Evolutionary conservation across 345 rosid genomes (phyloP).

Genomic region (Firmiana major): DNA sequence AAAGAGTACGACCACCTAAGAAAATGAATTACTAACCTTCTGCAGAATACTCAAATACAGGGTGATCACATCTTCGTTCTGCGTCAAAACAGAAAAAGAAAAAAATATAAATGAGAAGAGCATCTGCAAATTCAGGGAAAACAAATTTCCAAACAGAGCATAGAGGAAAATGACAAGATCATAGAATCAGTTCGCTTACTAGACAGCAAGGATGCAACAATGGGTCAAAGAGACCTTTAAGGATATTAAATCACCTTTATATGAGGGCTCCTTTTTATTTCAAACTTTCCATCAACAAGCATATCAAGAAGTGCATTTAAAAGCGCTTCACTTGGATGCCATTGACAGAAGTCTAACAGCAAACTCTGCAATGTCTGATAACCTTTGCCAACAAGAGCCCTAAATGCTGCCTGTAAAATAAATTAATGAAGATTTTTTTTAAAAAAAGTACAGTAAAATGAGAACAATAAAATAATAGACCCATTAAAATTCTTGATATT

Average conservation of each 20-base stretch:
- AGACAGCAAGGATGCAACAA: not conserved
- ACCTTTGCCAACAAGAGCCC: slow-evolving; percentile 90
- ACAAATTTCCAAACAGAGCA: not conserved
- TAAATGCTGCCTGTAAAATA: slow-evolving; percentile 64
- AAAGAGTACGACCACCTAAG: slow-evolving; percentile 1
- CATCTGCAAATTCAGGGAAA: not conserved
- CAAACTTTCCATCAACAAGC: slow-evolving; percentile 97
- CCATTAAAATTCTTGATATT: not conserved
- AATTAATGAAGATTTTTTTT: slow-evolving; percentile 4
- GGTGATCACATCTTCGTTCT: slow-evolving; percentile 95
- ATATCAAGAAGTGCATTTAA: slow-evolving; percentile 84
- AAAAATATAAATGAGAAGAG: not conserved
- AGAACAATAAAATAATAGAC: not conserved
- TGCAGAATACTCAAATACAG: slow-evolving; percentile 83
- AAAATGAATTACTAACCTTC: slow-evolving; percentile 67
- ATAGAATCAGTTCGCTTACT: not conserved
- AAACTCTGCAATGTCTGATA: slow-evolving; percentile 89
- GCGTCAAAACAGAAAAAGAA: slow-evolving; percentile 30
- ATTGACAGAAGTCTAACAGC: slow-evolving; percentile 77
- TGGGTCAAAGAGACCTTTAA: slow-evolving; percentile 11
- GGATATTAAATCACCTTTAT: slow-evolving; percentile 53
- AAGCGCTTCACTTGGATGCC: slow-evolving; percentile 77
- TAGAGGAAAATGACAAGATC: not conserved
- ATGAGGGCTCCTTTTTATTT: slow-evolving; percentile 52
- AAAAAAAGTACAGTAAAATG: not conserved